A percentile compares a stretch with the other conserved stretches of the same genome.
Conservation (phyloP, 805 yeast genomes). For the Pichia occidentalis region DNA sequence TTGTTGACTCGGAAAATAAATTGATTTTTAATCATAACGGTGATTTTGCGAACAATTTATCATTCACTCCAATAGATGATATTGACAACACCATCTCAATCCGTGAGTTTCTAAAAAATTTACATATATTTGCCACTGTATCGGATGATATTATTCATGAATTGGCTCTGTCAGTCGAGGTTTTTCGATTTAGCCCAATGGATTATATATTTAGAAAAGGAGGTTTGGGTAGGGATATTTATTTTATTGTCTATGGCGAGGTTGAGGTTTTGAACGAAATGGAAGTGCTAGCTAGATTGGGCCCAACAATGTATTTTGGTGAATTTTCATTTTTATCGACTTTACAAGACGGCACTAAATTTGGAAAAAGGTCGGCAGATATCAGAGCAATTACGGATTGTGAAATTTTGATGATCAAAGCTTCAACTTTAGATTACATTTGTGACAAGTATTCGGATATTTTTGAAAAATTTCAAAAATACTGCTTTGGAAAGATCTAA, state of each 20-base stretch:
- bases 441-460: conserved; percentile 54
- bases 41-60: no score
- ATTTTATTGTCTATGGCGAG: conserved; percentile 60
- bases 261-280: conserved; percentile 54
- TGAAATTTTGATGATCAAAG: conserved; percentile 54
- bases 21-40: no score
- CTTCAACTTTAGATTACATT: conserved; percentile 46
- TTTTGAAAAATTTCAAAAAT: conserved; percentile 48
- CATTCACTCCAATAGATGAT: conserved; percentile 29
- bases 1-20: no score
- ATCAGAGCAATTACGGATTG: conserved; percentile 55
- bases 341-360: conserved; percentile 24
- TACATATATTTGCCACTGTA: conserved; percentile 52
- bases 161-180: conserved; percentile 58
- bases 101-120: conserved; percentile 49
- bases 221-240: conserved; percentile 56
- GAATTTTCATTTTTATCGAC: conserved; percentile 64
- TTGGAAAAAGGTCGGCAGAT: conserved; percentile 48
- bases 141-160: conserved; percentile 57
- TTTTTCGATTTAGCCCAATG: conserved; percentile 45
- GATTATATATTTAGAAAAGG: conserved; percentile 56
- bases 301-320: conserved; percentile 64
- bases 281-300: conserved; percentile 48
- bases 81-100: conserved; percentile 49
- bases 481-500: conserved; percentile 51